These are phyloP conservation scores for Gloeopeniophorella convolvens DNA, from an alignment of 768 basidiomycete genomes.

Conservation along the genomic window DNA sequence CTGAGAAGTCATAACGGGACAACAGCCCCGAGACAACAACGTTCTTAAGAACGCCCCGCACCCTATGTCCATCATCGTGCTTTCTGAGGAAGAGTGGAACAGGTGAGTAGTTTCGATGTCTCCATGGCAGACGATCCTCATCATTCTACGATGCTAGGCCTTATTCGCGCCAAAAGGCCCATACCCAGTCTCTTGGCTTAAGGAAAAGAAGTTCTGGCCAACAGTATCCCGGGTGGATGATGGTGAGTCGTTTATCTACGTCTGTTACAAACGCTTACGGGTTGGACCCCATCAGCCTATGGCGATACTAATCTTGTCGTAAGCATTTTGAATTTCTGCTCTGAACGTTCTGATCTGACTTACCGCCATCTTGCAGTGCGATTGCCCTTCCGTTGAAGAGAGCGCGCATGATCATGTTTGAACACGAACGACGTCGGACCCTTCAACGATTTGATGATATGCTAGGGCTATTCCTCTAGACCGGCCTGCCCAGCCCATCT, in stretches of 20 bases:
- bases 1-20: slow-evolving; percentile 77
- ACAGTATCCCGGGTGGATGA: slow-evolving; percentile 89
- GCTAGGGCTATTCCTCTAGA: slow-evolving; percentile 42
- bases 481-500: slow-evolving; percentile 24
- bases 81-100: slow-evolving; percentile 82
- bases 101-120: slow-evolving; percentile 40
- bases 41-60: slow-evolving; percentile 93
- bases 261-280: background rate
- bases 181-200: slow-evolving; percentile 78
- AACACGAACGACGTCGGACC: slow-evolving; percentile 13
- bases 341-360: background rate
- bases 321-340: slow-evolving; percentile 30
- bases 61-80: slow-evolving; percentile 63
- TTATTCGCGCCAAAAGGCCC: slow-evolving; percentile 85
- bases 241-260: slow-evolving; percentile 45
- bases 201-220: slow-evolving; percentile 96
- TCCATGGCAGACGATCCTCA: slow-evolving; percentile 4
- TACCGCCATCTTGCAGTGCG: slow-evolving; percentile 47
- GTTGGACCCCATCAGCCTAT: slow-evolving; percentile 51
- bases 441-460: slow-evolving; percentile 19
- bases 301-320: slow-evolving; percentile 89
- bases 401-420: slow-evolving; percentile 36
- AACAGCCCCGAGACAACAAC: slow-evolving; percentile 88
- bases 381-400: slow-evolving; percentile 84
- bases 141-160: slow-evolving; percentile 46